Evolutionary conservation across 768 basidiomycete species (phyloP), one percentile per base, ranked within the genome.

Genomic region (Tylopilus rubrobrunneus): DNA sequence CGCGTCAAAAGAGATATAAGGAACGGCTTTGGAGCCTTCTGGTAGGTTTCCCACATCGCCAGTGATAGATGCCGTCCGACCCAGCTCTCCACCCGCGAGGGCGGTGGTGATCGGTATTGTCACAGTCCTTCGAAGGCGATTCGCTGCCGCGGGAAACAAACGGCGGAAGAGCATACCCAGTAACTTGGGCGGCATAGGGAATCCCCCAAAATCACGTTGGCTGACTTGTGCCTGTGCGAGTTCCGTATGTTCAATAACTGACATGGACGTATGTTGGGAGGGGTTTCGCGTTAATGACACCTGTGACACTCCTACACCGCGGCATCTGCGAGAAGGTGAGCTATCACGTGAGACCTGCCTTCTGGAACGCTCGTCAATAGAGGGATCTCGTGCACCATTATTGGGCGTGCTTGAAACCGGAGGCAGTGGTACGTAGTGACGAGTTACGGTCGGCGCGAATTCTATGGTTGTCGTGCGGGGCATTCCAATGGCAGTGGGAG

Each of bases 1-100:
- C 0, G 92, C 89, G 43, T 91, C 83, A 65, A 97, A 98, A 1
- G 85, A 80, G 53, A 98, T 86, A 67, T 98, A 98, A 0, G 88
- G 74, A 3, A 88, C 92, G 1, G 72, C 67, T 58, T 73, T 78
- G 46, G 73, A 74, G n/a, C 81, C 79, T 37, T 69, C 66, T 9
- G 64, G 58, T 17, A 63, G 51, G 14, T 70, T 74, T 12, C 54
- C 52, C 10, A 12, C 10, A 11, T 52, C 46, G 37, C 51, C 58
- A 49, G 51, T 45, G 29, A 59, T 53, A n/a, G 66, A 59, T 14
- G 59, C 42, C n/a, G 54, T 66, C 43, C 69, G 55, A 17, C 68
- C 68, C 10, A 69, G 34, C n/a, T 59, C 67, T 43, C 64, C 62
- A 10, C 68, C 68, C 0, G 68, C 57, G 29, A 86, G 65, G 1